These are phyloP conservation scores for Beauveria medogensis DNA, from an alignment of 2,329 filamentous ascomycete species.

Conservation along the genomic window DNA sequence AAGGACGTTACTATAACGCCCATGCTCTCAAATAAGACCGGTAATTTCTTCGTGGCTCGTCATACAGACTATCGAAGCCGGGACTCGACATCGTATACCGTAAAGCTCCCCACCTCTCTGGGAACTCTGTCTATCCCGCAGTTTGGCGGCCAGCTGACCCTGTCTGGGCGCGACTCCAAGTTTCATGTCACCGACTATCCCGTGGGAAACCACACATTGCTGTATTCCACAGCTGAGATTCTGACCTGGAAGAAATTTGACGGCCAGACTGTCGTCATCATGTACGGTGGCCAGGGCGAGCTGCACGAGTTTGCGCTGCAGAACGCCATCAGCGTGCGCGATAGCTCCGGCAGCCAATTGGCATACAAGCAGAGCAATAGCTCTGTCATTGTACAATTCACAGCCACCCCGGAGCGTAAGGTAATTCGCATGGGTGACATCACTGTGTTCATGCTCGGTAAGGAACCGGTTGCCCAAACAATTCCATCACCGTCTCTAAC, in stretches of 20 bases:
- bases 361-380: slow-evolving; percentile 13
- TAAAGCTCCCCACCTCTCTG: slow-evolving; percentile 53
- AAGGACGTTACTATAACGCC: slow-evolving; percentile 52
- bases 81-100: slow-evolving; percentile 50
- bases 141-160: slow-evolving; percentile 44
- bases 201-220: slow-evolving; percentile 47
- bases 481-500: slow-evolving; percentile 7
- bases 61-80: slow-evolving; percentile 58
- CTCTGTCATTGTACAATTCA: slow-evolving; percentile 25
- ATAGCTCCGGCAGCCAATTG: slow-evolving; percentile 22
- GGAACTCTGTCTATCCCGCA: slow-evolving; percentile 52
- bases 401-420: slow-evolving; percentile 20
- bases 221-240: slow-evolving; percentile 64
- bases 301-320: slow-evolving; percentile 52
- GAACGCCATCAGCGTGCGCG: slow-evolving; percentile 13
- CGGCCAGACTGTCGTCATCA: slow-evolving; percentile 49
- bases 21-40: slow-evolving; percentile 44
- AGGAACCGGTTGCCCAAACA: background rate
- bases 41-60: slow-evolving; percentile 57
- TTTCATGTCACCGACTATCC: slow-evolving; percentile 61
- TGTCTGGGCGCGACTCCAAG: slow-evolving; percentile 59
- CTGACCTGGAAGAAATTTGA: slow-evolving; percentile 61
- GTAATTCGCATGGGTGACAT: slow-evolving; percentile 29
- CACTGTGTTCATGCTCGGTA: slow-evolving; percentile 32
- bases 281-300: slow-evolving; percentile 57